phyloP scores from a whole-genome alignment of 192 early-diverging fungal species.

The Gamsiella multidivaricata region DNA sequence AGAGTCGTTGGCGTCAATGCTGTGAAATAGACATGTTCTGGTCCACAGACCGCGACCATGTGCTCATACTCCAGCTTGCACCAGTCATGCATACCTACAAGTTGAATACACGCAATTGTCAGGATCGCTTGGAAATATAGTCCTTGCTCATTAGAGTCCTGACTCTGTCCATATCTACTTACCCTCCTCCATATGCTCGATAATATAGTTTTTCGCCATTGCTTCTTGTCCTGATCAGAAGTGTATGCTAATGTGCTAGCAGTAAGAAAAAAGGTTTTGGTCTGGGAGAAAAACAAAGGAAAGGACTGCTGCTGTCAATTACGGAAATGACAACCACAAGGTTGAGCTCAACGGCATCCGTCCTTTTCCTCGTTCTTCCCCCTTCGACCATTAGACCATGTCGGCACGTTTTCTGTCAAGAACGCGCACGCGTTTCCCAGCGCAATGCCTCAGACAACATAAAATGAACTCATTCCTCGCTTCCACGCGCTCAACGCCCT shows the following conservation, averaged over 20 bases:
- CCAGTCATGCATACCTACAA: constrained; percentile 72
- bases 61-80: constrained; percentile 81
- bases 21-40: constrained; percentile 70
- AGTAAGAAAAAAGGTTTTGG: no score
- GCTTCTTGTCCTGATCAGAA: constrained; percentile 10
- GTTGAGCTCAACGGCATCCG: neutral
- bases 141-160: neutral
- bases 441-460: neutral
- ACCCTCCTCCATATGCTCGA: constrained; percentile 82
- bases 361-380: neutral
- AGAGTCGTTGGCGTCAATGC: constrained; percentile 63
- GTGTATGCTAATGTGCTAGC: no score
- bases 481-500: neutral
- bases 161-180: no score
- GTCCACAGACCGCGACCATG: constrained; percentile 72
- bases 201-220: constrained; percentile 68
- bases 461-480: neutral
- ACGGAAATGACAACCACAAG: constrained; percentile 6
- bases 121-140: neutral
- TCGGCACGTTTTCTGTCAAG: constrained; percentile 16
- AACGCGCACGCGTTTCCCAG: neutral
- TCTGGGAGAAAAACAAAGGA: no score
- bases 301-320: no score
- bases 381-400: constrained; percentile 9
- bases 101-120: neutral